Evolutionary conservation across 371 early-diverging fungal genomes (phyloP).

Genomic region (Syncephalastrum sp.): DNA sequence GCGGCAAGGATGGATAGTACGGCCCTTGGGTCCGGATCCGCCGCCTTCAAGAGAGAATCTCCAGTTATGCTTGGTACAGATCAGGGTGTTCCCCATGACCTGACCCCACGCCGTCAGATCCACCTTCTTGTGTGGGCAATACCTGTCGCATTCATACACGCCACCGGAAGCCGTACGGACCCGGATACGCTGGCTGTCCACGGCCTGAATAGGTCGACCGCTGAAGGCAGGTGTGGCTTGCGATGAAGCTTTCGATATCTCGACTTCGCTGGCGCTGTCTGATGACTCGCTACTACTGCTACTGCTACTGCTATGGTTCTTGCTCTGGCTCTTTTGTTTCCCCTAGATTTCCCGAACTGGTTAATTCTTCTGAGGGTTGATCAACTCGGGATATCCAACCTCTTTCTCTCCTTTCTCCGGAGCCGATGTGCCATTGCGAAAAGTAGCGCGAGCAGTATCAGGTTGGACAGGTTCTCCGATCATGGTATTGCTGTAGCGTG

Average conservation of each 20-base stretch:
- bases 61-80: constrained; percentile 73
- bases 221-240: too few species aligned
- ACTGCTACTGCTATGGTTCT: constrained; percentile 1
- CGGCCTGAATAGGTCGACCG: constrained; percentile 40
- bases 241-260: too few species aligned
- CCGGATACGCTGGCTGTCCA: constrained; percentile 53
- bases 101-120: constrained; percentile 67
- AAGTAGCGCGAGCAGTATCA: constrained; percentile 34
- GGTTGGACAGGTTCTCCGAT: constrained; percentile 25
- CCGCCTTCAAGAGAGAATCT: constrained; percentile 51
- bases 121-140: constrained; percentile 69
- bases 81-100: constrained; percentile 55
- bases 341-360: constrained; percentile 17
- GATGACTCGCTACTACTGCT: constrained; percentile 6
- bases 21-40: constrained; percentile 48
- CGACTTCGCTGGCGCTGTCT: too few species aligned
- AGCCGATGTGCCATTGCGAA: constrained; percentile 30
- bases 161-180: constrained; percentile 52
- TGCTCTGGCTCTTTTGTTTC: not conserved
- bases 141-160: constrained; percentile 65
- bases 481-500: constrained; percentile 15
- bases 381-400: not conserved
- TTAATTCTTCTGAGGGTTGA: constrained; percentile 12
- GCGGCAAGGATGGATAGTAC: constrained; percentile 57
- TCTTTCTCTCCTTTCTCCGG: not conserved